phyloP scores from a whole-genome alignment of 2,329 filamentous ascomycete genomes.

The Botrytis pseudocinerea region DNA sequence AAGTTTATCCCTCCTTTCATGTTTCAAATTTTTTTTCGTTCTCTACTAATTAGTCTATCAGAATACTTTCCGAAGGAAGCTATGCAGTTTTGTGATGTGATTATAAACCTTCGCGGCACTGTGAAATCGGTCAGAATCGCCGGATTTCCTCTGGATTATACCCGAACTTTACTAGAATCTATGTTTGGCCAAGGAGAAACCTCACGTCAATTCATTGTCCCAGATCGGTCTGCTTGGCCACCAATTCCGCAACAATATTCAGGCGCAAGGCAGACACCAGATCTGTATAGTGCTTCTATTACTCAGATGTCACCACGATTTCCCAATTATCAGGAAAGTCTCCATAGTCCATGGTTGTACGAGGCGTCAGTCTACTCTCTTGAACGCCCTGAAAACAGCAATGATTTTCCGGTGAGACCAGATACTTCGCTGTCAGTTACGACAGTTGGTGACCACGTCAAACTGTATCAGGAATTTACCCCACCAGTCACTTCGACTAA shows the following conservation, averaged over 20 bases:
- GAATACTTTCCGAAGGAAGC: constrained; percentile 29
- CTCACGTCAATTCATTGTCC: neutral
- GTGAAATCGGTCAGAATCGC: constrained; percentile 28
- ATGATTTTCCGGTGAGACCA: neutral
- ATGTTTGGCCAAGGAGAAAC: constrained; percentile 26
- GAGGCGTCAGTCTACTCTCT: constrained; percentile 15
- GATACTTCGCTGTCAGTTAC: constrained; percentile 13
- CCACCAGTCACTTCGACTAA: neutral
- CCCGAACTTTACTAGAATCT: constrained; percentile 24
- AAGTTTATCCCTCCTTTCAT: neutral
- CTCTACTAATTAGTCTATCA: neutral
- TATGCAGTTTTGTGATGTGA: constrained; percentile 26
- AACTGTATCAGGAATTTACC: constrained; percentile 14
- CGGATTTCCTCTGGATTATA: constrained; percentile 30
- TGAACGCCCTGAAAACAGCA: neutral
- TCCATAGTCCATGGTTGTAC: neutral
- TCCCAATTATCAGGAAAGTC: neutral
- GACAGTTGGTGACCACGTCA: constrained; percentile 5
- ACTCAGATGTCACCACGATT: neutral
- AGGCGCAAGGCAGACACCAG: neutral
- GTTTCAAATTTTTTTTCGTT: constrained; percentile 6
- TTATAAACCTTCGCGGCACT: constrained; percentile 27
- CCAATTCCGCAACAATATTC: neutral
- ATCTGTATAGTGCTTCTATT: neutral
- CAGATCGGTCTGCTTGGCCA: constrained; percentile 27